These are phyloP conservation scores for Bruguiera gymnorhiza DNA, from an alignment of 345 rosid genomes.

Conservation along the genomic window DNA sequence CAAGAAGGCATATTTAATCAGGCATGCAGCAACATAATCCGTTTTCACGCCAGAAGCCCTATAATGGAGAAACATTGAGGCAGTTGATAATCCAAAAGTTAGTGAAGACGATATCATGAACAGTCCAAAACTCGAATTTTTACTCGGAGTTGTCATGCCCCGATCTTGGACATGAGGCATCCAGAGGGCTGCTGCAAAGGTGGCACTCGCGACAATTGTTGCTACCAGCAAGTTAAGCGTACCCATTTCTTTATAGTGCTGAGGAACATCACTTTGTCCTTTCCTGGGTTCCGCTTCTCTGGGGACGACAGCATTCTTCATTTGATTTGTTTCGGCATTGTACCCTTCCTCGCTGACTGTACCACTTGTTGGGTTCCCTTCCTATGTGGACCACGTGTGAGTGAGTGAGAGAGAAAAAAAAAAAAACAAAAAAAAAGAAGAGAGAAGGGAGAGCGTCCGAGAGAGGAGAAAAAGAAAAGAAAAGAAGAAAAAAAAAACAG, in stretches of 20 bases:
- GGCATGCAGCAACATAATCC: neutral
- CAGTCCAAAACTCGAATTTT: neutral
- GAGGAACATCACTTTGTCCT: neutral
- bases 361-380: too few relatives aligned
- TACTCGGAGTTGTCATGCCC: neutral
- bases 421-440: too few relatives aligned
- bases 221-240: constrained; percentile 2
- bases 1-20: constrained; percentile 3
- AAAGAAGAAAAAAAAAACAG: too few relatives aligned
- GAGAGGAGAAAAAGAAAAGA: too few relatives aligned
- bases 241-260: neutral
- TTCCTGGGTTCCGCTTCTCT: neutral
- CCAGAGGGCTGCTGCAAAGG: neutral
- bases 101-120: neutral
- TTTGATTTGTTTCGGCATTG: neutral
- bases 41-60: neutral
- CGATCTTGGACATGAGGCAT: neutral
- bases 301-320: neutral
- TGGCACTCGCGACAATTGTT: constrained; percentile 7
- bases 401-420: too few relatives aligned
- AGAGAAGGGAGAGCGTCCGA: too few relatives aligned
- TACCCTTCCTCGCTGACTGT: neutral
- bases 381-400: too few relatives aligned
- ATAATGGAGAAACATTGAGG: constrained; percentile 4
- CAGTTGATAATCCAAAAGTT: constrained; percentile 9